These are phyloP conservation scores for Artemisia argyi DNA, from an alignment of 129 eudicot species.

Conservation along the genomic window DNA sequence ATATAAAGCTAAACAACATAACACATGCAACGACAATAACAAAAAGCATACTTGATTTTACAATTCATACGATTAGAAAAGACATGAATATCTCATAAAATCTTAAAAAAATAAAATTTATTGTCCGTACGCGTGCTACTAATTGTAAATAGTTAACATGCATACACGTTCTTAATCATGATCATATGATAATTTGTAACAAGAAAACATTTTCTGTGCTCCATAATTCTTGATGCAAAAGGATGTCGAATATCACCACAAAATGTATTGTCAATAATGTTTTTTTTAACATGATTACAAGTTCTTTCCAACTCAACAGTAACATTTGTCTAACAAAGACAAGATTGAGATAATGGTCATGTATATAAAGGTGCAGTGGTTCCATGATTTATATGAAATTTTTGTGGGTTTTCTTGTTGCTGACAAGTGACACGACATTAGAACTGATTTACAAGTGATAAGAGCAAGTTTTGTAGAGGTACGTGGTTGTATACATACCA, in stretches of 20 bases:
- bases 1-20: conserved; percentile 9
- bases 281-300: background rate
- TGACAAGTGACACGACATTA: background rate
- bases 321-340: conserved; percentile 25
- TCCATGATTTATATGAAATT: conserved; percentile 5
- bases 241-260: conserved; percentile 30
- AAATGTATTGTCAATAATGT: conserved; percentile 14
- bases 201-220: conserved; percentile 21
- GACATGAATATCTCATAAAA: conserved; percentile 1
- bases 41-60: conserved; percentile 16
- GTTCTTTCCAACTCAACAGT: conserved; percentile 22
- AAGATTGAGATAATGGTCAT: conserved; percentile 22
- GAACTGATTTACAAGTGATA: background rate
- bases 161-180: background rate
- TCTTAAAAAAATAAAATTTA: background rate
- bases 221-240: conserved; percentile 20
- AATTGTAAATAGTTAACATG: conserved; percentile 9
- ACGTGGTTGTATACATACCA: background rate
- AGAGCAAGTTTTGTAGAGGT: background rate
- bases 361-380: background rate
- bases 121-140: background rate
- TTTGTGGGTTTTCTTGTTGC: conserved; percentile 3
- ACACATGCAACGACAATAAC: conserved; percentile 1
- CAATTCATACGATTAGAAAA: conserved; percentile 5
- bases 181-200: conserved; percentile 1